Base-by-base conservation (phyloP, 1,284 basidiomycete genomes). In the Termitomyces sp. region DNA sequence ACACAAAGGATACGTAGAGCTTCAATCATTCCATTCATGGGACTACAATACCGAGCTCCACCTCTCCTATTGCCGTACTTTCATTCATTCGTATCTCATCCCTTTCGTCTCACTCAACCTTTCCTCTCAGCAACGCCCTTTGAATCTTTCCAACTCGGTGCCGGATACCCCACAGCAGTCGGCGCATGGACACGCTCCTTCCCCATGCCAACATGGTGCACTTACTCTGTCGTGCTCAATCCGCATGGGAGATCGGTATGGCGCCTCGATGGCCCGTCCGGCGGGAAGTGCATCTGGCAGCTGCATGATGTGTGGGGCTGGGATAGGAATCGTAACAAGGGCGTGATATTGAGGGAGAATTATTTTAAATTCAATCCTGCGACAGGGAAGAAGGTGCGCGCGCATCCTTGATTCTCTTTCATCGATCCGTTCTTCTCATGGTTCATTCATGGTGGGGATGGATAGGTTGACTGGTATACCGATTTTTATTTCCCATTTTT, bases 11-110 rank as follows among this genome's bases (percentile, higher is more conserved):
- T 97, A 94, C 66, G 84, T 97, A 57, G 83, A 89, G 54, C 74
- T 96, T 2, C 77, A 83, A 40, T 92, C 92, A 2, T 80, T 98
- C 50, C 86, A 98, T 64, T 75, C 76, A 31, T 98, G 92, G 73
- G 87, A 98, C 69, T 94, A 97, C 70, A 94, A 92, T 60, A 97
- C 94, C 9, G 94, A 98, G 66, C 80, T 99, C 5, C 94, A 98
- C 64, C 80, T 98, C 28, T 85, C 87, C 13, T 78, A 87, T 67
- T 84, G 88, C 65, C 92, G 88, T 90, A 64, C 72, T 86, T 31
- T 30, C 36, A 21, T 31, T 30, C 36, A 21, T 48, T 21, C 40
- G 49, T 6, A 28, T 17, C 5, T 39, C 5, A 50, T 49, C 33
- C 40, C 40, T 26, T 26, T 45, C 45, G n/a, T 10, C 42, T n/a